These are phyloP conservation scores for Diplodia seriata DNA, from an alignment of 2,329 filamentous ascomycete species.

Conservation along the genomic window DNA sequence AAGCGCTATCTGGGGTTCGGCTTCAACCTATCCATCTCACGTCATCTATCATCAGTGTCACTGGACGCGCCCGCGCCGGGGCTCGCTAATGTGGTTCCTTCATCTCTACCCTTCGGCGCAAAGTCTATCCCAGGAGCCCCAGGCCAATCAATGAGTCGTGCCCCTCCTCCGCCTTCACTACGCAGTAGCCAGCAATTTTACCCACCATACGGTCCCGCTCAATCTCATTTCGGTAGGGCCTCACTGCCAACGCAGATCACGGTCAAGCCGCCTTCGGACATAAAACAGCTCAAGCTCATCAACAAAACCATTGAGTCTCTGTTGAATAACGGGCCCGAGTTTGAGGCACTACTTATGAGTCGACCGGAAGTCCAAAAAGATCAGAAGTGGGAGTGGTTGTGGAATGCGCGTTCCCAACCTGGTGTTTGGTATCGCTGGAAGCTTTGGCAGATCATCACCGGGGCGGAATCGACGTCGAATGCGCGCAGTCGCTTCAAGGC, in stretches of 20 bases:
- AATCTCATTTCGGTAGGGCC: conserved; percentile 46
- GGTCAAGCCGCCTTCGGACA: conserved; percentile 71
- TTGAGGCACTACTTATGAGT: conserved; percentile 91
- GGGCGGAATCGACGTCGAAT: conserved; percentile 46
- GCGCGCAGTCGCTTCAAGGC: conserved; percentile 45
- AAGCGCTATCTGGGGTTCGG: conserved; percentile 87
- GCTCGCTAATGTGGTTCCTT: conserved; percentile 53
- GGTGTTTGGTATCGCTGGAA: conserved; percentile 94
- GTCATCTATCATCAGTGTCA: conserved; percentile 80
- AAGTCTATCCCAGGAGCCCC: conserved; percentile 58
- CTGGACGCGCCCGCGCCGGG: conserved; percentile 63
- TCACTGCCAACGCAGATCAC: conserved; percentile 67
- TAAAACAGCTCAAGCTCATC: conserved; percentile 80
- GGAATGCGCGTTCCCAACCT: conserved; percentile 78
- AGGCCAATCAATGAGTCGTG: conserved; percentile 52
- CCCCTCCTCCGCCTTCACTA: conserved; percentile 74
- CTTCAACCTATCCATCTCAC: conserved; percentile 78
- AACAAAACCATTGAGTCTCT: conserved; percentile 86
- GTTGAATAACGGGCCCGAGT: conserved; percentile 80
- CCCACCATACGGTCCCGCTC: conserved; percentile 34
- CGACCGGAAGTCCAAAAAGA: conserved; percentile 81
- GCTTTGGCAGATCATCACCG: conserved; percentile 84
- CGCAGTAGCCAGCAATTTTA: conserved; percentile 37
- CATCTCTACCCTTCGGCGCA: conserved; percentile 78
- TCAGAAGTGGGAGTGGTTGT: conserved; percentile 93